phyloP scores from a whole-genome alignment of 768 basidiomycete species.

The Lactarius hengduanensis region DNA sequence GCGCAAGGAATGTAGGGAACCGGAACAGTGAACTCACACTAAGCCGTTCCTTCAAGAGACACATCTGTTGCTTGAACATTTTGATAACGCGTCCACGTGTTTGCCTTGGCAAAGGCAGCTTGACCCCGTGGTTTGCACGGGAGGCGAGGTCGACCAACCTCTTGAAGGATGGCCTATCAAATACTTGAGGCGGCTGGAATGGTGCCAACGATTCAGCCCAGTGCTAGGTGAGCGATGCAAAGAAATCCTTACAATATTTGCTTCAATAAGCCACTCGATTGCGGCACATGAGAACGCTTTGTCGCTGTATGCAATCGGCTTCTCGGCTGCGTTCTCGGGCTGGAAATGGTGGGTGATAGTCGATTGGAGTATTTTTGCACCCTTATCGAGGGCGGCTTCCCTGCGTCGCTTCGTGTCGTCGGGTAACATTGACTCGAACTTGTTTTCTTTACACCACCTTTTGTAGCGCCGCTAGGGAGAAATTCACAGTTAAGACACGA shows the following conservation, averaged over 20 bases:
- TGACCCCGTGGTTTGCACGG: neutral
- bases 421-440: neutral
- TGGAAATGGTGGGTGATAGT: neutral
- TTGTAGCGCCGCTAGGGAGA: neutral
- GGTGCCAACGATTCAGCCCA: neutral
- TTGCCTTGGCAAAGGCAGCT: neutral
- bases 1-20: neutral
- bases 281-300: neutral
- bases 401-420: neutral
- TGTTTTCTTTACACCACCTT: neutral
- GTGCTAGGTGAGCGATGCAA: neutral
- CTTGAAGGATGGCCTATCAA: neutral
- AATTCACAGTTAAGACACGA: neutral
- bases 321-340: neutral
- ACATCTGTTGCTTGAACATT: neutral
- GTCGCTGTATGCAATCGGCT: neutral
- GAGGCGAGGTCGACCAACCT: neutral
- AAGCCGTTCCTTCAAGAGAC: neutral
- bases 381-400: neutral
- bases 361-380: neutral
- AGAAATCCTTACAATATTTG: neutral
- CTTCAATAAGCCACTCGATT: slow-evolving; percentile 3
- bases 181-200: neutral
- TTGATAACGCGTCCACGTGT: neutral
- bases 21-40: neutral